Percentiles rank a stretch among this genome's conserved stretches.
phyloP scores from a whole-genome alignment of 768 basidiomycete genomes.

The Russula olivacea region DNA sequence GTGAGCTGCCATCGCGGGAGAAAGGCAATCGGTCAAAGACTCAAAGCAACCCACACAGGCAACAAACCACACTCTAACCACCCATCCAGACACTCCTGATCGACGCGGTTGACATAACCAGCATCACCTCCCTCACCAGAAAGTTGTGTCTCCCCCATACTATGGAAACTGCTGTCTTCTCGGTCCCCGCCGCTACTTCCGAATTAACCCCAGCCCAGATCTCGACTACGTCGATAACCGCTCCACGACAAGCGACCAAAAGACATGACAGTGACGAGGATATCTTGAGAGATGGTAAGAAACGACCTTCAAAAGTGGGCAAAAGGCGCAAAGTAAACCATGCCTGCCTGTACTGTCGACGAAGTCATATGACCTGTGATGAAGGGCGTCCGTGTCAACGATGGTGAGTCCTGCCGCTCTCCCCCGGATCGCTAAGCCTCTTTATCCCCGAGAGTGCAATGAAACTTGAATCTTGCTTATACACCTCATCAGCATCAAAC shows the following conservation, averaged over 20 bases:
- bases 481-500: conserved; percentile 64
- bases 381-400: conserved; percentile 87
- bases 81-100: neutral
- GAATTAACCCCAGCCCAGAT: conserved; percentile 1
- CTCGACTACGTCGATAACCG: neutral
- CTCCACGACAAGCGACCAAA: neutral
- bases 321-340: conserved; percentile 86
- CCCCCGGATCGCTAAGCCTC: neutral
- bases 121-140: neutral
- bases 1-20: neutral
- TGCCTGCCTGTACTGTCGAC: conserved; percentile 88
- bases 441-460: conserved; percentile 5
- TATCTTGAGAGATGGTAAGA: conserved; percentile 33
- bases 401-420: conserved; percentile 56
- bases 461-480: conserved; percentile 9
- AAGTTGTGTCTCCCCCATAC: neutral
- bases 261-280: conserved; percentile 30
- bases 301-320: conserved; percentile 38
- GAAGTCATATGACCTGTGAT: conserved; percentile 91
- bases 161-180: neutral
- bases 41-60: neutral
- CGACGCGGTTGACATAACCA: neutral
- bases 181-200: conserved; percentile 8
- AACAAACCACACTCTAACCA: neutral
- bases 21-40: neutral